phyloP scores from a whole-genome alignment of 2,329 filamentous ascomycete species.

The Calonectria multiphialidica region DNA sequence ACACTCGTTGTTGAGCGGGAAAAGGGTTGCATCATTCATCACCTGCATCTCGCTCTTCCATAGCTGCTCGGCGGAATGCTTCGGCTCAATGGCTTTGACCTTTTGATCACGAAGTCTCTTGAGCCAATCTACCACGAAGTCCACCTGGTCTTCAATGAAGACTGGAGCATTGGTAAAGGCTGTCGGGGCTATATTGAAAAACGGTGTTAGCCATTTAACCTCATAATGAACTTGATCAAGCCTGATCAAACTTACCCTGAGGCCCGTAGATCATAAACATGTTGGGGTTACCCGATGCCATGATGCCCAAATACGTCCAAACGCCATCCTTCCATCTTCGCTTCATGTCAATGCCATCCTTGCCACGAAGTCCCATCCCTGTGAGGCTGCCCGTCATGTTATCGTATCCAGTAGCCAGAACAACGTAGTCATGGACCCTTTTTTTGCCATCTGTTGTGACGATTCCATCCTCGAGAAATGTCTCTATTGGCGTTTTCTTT shows the following conservation, averaged over 20 bases:
- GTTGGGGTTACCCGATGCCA: constrained; percentile 34
- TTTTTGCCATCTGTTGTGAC: constrained; percentile 49
- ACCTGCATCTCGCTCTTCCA: constrained; percentile 21
- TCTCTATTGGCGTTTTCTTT: constrained; percentile 55
- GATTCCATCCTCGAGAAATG: constrained; percentile 55
- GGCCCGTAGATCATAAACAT: constrained; percentile 42
- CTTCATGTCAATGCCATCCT: constrained; percentile 24
- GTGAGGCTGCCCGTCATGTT: constrained; percentile 35
- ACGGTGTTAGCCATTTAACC: not conserved
- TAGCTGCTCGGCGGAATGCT: constrained; percentile 6
- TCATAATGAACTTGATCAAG: no score
- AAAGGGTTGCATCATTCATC: constrained; percentile 12
- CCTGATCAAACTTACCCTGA: constrained; percentile 18
- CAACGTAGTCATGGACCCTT: constrained; percentile 39
- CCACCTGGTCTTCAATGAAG: constrained; percentile 38
- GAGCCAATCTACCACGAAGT: constrained; percentile 26
- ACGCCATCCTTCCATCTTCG: constrained; percentile 35
- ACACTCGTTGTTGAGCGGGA: constrained; percentile 3
- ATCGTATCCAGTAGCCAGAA: constrained; percentile 40
- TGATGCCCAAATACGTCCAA: constrained; percentile 38
- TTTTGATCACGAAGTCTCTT: constrained; percentile 18
- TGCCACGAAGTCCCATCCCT: constrained; percentile 36
- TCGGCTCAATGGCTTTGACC: constrained; percentile 18
- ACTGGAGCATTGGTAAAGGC: constrained; percentile 34
- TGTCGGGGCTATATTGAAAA: constrained; percentile 19